Evolutionary conservation across 225 moss, liverwort and hornwort genomes (phyloP).

Genomic region (Neckera pumila): DNA sequence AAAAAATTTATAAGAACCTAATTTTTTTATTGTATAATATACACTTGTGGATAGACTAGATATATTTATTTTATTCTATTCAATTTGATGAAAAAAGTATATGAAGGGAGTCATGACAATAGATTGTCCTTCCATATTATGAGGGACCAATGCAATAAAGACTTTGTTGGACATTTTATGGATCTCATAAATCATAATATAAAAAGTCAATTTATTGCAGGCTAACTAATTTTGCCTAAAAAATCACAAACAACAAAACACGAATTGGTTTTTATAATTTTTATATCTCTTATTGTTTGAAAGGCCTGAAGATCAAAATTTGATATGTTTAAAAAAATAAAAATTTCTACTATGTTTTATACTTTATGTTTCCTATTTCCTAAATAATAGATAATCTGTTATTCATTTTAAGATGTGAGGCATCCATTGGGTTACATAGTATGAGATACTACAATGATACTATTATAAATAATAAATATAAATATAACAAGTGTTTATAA

Average conservation of each 20-base stretch:
- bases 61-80: background rate
- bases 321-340: background rate
- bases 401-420: background rate
- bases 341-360: background rate
- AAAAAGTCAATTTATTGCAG: background rate
- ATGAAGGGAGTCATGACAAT: background rate
- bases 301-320: background rate
- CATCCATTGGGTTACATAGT: fast-evolving
- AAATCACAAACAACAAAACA: background rate
- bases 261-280: background rate
- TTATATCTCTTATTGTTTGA: background rate
- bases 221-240: background rate
- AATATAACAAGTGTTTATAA: background rate
- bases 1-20: background rate
- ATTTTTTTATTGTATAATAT: background rate
- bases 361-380: background rate
- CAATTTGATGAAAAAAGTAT: background rate
- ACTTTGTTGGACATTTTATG: too few species aligned
- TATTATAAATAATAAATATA: background rate
- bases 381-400: background rate
- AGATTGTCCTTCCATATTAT: background rate
- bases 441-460: background rate
- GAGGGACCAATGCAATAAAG: too few species aligned
- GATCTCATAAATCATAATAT: too few species aligned
- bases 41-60: fast-evolving